These are phyloP conservation scores for Candida michaelii DNA, from an alignment of 805 yeast species.

Conservation along the genomic window DNA sequence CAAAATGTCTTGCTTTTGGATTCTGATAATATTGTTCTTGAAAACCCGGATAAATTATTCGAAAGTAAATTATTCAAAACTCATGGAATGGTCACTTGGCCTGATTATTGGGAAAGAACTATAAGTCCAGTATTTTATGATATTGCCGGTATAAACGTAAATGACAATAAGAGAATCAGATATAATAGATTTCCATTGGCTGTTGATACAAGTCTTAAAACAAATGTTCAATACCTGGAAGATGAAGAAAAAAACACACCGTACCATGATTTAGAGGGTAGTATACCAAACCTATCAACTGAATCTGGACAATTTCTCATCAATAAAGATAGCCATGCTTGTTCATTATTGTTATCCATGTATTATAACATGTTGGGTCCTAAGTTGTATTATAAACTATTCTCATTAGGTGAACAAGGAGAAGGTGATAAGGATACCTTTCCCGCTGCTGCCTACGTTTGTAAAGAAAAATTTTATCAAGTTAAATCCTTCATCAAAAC, in stretches of 20 bases:
- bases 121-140: constrained; percentile 37
- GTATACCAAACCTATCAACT: constrained; percentile 67
- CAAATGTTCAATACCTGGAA: constrained; percentile 10
- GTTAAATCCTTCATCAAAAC: constrained; percentile 41
- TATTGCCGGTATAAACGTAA: constrained; percentile 30
- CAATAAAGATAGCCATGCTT: constrained; percentile 56
- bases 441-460: constrained; percentile 34
- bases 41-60: constrained; percentile 31
- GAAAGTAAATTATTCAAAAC: constrained; percentile 27
- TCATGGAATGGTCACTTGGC: constrained; percentile 42
- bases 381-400: constrained; percentile 54
- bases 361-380: constrained; percentile 71
- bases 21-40: constrained; percentile 32
- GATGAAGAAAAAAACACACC: constrained; percentile 31
- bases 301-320: constrained; percentile 69
- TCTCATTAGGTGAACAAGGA: constrained; percentile 53
- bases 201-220: constrained; percentile 11
- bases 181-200: constrained; percentile 26
- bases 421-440: constrained; percentile 41
- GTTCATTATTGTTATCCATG: constrained; percentile 55
- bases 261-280: constrained; percentile 63
- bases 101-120: constrained; percentile 43
- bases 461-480: constrained; percentile 37
- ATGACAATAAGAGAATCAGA: constrained; percentile 29
- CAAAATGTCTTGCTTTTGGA: constrained; percentile 34